phyloP scores from a whole-genome alignment of 2,329 filamentous ascomycete species.

The Hyphodiscus sp. region DNA sequence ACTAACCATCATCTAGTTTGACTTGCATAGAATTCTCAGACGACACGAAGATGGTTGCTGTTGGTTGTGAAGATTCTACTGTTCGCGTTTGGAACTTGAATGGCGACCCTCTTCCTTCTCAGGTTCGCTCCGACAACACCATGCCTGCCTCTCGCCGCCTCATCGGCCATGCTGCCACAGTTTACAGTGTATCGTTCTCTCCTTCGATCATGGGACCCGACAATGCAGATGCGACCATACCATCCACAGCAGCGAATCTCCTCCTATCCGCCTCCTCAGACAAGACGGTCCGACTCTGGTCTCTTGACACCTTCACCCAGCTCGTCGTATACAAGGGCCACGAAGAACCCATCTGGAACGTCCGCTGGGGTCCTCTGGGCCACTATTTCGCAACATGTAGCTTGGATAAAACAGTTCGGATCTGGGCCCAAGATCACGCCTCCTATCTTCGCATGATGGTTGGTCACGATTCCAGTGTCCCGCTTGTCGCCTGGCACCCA shows the following conservation, averaged over 20 bases:
- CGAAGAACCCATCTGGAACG: slow-evolving; percentile 80
- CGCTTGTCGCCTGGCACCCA: slow-evolving; percentile 86
- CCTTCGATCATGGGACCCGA: slow-evolving; percentile 28
- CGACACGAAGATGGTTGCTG: slow-evolving; percentile 79
- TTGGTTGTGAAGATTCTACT: slow-evolving; percentile 88
- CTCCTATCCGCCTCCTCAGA: slow-evolving; percentile 85
- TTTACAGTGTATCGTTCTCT: slow-evolving; percentile 87
- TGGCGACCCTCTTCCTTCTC: slow-evolving; percentile 70
- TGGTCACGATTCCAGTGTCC: slow-evolving; percentile 90
- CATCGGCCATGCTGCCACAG: slow-evolving; percentile 83
- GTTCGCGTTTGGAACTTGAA: slow-evolving; percentile 92
- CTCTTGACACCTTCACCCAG: slow-evolving; percentile 83
- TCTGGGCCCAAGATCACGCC: slow-evolving; percentile 92
- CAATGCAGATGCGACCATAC: slow-evolving; percentile 13
- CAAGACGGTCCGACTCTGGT: slow-evolving; percentile 86
- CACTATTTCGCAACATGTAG: slow-evolving; percentile 90
- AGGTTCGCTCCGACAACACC: slow-evolving; percentile 52
- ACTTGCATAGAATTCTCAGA: slow-evolving; percentile 96
- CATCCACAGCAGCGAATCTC: slow-evolving; percentile 59
- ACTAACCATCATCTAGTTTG: slow-evolving; percentile 46
- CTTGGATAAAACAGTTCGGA: slow-evolving; percentile 81
- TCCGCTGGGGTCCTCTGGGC: slow-evolving; percentile 85
- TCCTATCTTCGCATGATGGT: slow-evolving; percentile 82
- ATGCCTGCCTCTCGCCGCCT: slow-evolving; percentile 66
- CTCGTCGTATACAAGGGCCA: slow-evolving; percentile 93